Percentiles rank a stretch among this genome's conserved stretches.
Evolutionary conservation across 768 basidiomycete genomes (phyloP).

Genomic region (Leccinum uliginosum): DNA sequence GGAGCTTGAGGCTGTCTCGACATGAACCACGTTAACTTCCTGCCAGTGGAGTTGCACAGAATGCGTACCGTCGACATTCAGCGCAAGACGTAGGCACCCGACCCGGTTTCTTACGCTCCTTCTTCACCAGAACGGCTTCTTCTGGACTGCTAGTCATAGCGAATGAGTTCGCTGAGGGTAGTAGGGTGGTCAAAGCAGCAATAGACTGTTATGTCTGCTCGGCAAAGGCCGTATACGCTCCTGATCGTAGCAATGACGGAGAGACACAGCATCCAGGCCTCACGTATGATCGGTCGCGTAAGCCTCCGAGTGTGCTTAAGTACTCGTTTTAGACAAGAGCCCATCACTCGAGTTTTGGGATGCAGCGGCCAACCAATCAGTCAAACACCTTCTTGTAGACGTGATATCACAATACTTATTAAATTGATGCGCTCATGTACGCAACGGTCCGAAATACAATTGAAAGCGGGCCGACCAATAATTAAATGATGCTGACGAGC

Average conservation of each 20-base stretch:
- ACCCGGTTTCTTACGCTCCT: constrained; percentile 44
- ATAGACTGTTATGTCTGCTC: neutral
- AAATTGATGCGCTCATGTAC: neutral
- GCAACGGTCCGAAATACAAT: neutral
- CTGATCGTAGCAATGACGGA: neutral
- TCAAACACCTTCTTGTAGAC: neutral
- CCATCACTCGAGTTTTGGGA: neutral
- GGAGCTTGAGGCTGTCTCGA: constrained; percentile 49
- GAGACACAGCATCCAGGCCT: neutral
- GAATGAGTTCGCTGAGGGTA: neutral
- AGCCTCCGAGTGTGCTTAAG: neutral
- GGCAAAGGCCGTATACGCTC: constrained; percentile 8
- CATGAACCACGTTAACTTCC: neutral
- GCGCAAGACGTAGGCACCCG: constrained; percentile 42
- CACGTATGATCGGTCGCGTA: neutral
- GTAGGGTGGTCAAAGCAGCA: neutral
- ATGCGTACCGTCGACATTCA: constrained; percentile 35
- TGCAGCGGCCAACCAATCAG: neutral
- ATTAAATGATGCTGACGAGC: neutral
- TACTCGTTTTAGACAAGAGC: neutral
- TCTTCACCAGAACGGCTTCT: constrained; percentile 16
- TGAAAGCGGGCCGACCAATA: neutral
- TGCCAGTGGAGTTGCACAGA: neutral
- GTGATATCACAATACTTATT: neutral
- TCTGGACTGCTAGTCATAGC: constrained; percentile 9